Conservation (phyloP, 1,284 basidiomycete species). For the Pascua guehoae region DNA sequence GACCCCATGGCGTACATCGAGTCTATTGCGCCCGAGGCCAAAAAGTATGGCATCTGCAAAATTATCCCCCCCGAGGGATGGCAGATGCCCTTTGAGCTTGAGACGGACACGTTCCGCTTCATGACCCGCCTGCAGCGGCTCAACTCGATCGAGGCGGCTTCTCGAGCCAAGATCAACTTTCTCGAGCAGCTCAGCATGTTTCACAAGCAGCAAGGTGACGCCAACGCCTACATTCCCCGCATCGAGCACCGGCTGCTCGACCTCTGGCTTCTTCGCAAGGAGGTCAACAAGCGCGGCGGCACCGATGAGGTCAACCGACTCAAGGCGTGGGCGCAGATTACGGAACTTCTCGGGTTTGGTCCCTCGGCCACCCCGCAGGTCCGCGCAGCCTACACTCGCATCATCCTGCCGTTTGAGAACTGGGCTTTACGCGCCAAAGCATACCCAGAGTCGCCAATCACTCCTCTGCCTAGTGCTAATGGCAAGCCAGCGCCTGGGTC, state of each 20-base stretch:
- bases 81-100: constrained; percentile 95
- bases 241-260: constrained; percentile 90
- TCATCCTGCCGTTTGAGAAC: constrained; percentile 91
- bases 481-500: constrained; percentile 16
- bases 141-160: constrained; percentile 95
- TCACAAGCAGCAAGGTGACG: constrained; percentile 83
- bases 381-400: constrained; percentile 81
- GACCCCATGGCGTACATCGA: constrained; percentile 96
- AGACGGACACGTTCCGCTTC: constrained; percentile 74
- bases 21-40: constrained; percentile 71
- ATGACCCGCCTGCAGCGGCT: constrained; percentile 91
- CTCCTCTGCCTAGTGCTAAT: constrained; percentile 18
- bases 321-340: constrained; percentile 83
- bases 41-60: constrained; percentile 88
- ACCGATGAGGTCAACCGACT: constrained; percentile 68
- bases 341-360: constrained; percentile 73
- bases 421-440: constrained; percentile 73
- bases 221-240: constrained; percentile 80
- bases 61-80: constrained; percentile 89
- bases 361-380: constrained; percentile 59
- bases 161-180: constrained; percentile 94
- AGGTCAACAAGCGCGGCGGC: constrained; percentile 83
- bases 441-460: constrained; percentile 32
- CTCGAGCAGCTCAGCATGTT: constrained; percentile 92
- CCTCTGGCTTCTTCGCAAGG: constrained; percentile 86